phyloP scores from a whole-genome alignment of 2,329 filamentous ascomycete genomes.

The Cercospora citrullina region DNA sequence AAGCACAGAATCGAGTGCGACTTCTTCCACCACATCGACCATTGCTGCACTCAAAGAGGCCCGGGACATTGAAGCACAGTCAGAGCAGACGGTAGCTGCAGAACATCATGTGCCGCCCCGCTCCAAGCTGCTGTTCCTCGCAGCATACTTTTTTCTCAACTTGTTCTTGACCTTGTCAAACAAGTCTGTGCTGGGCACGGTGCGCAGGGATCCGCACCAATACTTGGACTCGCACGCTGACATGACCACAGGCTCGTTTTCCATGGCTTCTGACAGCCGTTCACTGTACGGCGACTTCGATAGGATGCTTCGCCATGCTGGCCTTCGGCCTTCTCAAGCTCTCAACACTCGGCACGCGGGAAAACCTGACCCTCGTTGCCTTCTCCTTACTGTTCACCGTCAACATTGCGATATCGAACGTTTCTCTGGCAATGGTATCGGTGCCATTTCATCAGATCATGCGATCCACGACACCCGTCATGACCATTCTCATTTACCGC shows the following conservation, averaged over 20 bases:
- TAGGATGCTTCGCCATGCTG: slow-evolving; percentile 58
- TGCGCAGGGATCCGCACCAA: not conserved
- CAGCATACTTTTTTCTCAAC: slow-evolving; percentile 53
- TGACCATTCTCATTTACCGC: slow-evolving; percentile 63
- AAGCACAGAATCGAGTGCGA: slow-evolving; percentile 15
- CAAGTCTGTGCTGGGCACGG: slow-evolving; percentile 56
- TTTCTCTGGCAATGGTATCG: slow-evolving; percentile 62
- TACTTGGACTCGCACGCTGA: slow-evolving; percentile 5
- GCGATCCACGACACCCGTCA: slow-evolving; percentile 61
- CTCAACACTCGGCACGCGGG: slow-evolving; percentile 53
- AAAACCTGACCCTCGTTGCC: slow-evolving; percentile 57
- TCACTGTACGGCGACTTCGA: slow-evolving; percentile 58
- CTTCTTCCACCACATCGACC: slow-evolving; percentile 6
- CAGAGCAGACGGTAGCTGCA: slow-evolving; percentile 7
- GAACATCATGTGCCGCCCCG: slow-evolving; percentile 29
- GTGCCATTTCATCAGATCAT: slow-evolving; percentile 68
- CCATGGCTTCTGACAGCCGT: slow-evolving; percentile 63
- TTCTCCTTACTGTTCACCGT: slow-evolving; percentile 64
- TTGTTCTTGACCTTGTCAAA: slow-evolving; percentile 58
- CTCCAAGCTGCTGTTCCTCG: slow-evolving; percentile 32
- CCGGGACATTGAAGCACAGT: slow-evolving; percentile 14
- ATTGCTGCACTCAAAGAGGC: slow-evolving; percentile 5
- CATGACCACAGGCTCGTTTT: slow-evolving; percentile 51
- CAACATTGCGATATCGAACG: slow-evolving; percentile 65
- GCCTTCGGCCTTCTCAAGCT: slow-evolving; percentile 55